Base-by-base conservation (phyloP, 2,329 filamentous ascomycete genomes). In the Aspergillus intermedius region DNA sequence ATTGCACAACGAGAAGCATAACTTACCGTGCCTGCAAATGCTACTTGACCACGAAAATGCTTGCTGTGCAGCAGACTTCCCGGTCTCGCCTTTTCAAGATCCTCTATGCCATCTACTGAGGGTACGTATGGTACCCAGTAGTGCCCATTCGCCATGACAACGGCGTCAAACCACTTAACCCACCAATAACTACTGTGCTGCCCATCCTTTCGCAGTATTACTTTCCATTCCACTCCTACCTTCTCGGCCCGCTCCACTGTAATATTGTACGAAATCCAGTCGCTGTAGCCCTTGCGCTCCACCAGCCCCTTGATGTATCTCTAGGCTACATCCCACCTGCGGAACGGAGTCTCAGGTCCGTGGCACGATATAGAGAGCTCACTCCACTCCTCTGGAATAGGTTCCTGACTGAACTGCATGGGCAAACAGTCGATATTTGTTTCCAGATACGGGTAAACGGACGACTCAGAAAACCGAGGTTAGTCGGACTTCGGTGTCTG, bases 391-490 rank as follows among this genome's bases (percentile, higher is more conserved):
- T 61, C 60, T 0, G 77, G 72, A 17, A 81, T 76, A 0, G 71
- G 68, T 44, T 81, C 78, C 51, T 78, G 69, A 2, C 70, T 74
- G 60, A 79, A 84, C 15, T 74, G 67, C 81, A 84, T 84, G 0
- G 78, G 67, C 4, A 73, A 53, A 5, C 69, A 66, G 53, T 77
- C 74, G 35, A 84, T 76, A 53, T 84, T 84, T 1, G 80, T 83
- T 59, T 83, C 78, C 8, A 83, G 65, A 35, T 78, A 76, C 0
- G 78, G 77, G 54, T 83, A 83, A 10, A 83, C 70, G 0, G 76
- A 76, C 0, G 78, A 77, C 47, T 81, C 78, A 12, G 70, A 60
- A 57, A 76, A 79, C 2, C 78, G 74, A 9, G 71, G 69, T 46
- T 70, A 69, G 1, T 56, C 46, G 8, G 64, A 64, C 40, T 65